Evolutionary conservation across 2,329 filamentous ascomycete genomes (phyloP), one percentile per base, ranked within the genome.

Genomic region (Aspergillus amoenus): DNA sequence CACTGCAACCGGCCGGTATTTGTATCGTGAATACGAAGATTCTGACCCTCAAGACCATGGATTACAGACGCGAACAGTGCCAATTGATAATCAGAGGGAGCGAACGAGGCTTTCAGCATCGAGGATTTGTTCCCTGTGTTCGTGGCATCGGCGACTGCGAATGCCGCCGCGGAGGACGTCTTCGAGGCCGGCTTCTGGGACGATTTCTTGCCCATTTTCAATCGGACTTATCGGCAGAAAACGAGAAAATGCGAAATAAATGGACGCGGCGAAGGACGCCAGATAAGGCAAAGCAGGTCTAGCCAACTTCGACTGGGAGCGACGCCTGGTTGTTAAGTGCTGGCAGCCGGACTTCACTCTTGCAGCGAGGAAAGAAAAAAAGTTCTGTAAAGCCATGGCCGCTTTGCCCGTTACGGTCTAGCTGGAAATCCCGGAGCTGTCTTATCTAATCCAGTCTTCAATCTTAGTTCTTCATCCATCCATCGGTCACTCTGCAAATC

Each of bases 31-130:
- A 82, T 78, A 57, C 80, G 78, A 52, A 82, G 70, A 61, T 81
- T 78, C 61, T 82, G 79, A 46, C 76, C 76, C 68, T 81, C 80
- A 34, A 82, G 76, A 21, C 79, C 79, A 64, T 81, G 80, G 50
- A 82, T 80, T 55, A 81, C 78, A 15, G 80, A 82, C 18, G 80
- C 80, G 68, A 82, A 82, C 39, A 82, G 73, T 12, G 79, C 74
- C 66, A 82, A 74, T 71, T 81, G 79, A 49, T 79, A 79, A 56
- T 76, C 73, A 6, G 79, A 79, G 3, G 80, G 80, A 4, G 79
- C 76, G 66, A 82, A 82, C 13, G 78, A 75, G 17, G 79, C 78
- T 62, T 73, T 76, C 52, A 81, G 62, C n/a, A 81, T 76, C 5
- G 79, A 79, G 32, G 78, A 79, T 64, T 76, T 78, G 61, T 69